Conservation (phyloP, 2,329 filamentous ascomycete species). For the Samsoniella hepiali region DNA sequence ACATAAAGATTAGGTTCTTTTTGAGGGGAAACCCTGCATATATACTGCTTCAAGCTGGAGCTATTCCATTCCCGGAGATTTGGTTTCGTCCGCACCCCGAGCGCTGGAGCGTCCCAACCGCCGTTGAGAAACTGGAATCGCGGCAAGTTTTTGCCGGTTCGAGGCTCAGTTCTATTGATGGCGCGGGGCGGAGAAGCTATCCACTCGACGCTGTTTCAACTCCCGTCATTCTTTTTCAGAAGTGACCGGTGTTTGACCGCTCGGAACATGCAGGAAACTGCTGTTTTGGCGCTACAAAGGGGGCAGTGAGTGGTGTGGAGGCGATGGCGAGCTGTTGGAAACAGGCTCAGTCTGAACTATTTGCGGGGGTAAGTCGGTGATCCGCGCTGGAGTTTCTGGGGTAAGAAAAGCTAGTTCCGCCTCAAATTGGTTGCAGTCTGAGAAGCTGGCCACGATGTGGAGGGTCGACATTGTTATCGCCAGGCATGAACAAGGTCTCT, state of each 20-base stretch:
- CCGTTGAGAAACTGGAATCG: not conserved
- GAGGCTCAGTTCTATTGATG: slow-evolving; percentile 2
- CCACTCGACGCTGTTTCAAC: not conserved
- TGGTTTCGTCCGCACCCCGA: slow-evolving; percentile 2
- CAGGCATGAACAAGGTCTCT: not conserved
- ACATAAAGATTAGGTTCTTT: not conserved
- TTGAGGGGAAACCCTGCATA: not conserved
- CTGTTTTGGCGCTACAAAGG: not conserved
- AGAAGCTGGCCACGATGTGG: not conserved
- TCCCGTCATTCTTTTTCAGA: not conserved
- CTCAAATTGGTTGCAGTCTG: not conserved
- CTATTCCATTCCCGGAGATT: slow-evolving; percentile 6
- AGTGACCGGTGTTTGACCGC: not conserved
- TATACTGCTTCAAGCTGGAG: not conserved
- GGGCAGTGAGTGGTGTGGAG: not conserved
- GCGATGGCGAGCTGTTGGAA: not conserved
- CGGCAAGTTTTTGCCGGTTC: slow-evolving; percentile 16
- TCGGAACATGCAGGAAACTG: not conserved
- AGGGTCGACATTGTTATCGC: not conserved
- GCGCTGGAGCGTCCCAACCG: not conserved
- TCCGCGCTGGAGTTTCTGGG: not conserved
- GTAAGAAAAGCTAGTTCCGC: not conserved
- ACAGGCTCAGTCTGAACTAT: not conserved
- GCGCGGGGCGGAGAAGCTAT: not conserved
- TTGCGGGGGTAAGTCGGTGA: not conserved